Evolutionary conservation across 352 stramenopile species (phyloP).

Genomic region (Pythium scleroteichum): DNA sequence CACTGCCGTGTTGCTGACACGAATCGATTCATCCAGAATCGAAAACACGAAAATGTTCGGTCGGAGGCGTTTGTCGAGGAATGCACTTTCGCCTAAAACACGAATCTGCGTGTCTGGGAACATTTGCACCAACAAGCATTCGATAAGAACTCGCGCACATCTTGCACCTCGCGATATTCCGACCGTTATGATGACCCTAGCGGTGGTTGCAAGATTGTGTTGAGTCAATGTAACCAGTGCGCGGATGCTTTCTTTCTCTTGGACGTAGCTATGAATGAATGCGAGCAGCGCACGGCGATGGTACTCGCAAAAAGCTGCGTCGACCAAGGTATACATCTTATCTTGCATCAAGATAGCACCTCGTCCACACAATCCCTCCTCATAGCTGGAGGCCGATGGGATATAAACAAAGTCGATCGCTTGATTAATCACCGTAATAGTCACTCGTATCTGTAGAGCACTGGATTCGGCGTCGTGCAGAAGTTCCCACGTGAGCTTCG

Average conservation of each 20-base stretch:
- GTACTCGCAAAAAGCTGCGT: slow-evolving; percentile 5
- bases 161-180: slow-evolving; percentile 8
- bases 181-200: neutral
- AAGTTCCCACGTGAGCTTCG: neutral
- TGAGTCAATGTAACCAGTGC: slow-evolving; percentile 5
- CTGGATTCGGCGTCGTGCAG: neutral
- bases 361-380: neutral
- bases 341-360: neutral
- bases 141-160: slow-evolving; percentile 16
- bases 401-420: neutral
- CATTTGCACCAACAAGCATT: slow-evolving; percentile 37
- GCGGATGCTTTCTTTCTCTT: neutral
- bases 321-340: slow-evolving; percentile 5
- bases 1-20: neutral
- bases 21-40: slow-evolving; percentile 15
- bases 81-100: slow-evolving; percentile 24
- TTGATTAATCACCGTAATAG: too few relatives aligned
- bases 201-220: neutral
- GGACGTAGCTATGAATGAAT: slow-evolving; percentile 1
- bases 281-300: neutral
- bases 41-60: slow-evolving; percentile 45
- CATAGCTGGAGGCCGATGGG: neutral
- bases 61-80: neutral
- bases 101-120: slow-evolving; percentile 26
- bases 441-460: too few relatives aligned